Base-by-base conservation (phyloP, 1,284 basidiomycete species). In the Marasmius oreades region DNA sequence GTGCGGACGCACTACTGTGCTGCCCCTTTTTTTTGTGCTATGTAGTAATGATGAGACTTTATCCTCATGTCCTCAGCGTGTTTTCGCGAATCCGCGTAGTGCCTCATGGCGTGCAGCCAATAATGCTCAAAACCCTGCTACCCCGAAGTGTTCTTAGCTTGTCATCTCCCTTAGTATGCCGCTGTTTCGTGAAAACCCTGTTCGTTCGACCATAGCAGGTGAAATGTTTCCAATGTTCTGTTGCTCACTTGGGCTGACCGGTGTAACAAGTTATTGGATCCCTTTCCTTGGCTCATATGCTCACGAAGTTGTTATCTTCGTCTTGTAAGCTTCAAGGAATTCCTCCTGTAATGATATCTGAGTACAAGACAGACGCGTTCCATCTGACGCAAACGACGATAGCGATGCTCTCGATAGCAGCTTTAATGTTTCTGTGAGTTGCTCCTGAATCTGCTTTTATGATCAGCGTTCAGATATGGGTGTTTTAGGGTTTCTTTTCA, bases 381-480 rank as follows among this genome's bases (percentile, higher is more conserved):
- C 85, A 85, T 61, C 64, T 89, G 63, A 84, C 84, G 54, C 89
- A 91, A 68, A 85, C 84, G n/a, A 79, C 81, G 1, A 81, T 91
- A 37, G 85, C 88, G 8, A 76, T 85, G 51, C 71, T 90, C 16
- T 82, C 84, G 20, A 78, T 90, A 23, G 75, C 77, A 26, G 77
- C 78, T 7, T 66, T 91, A 58, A 78, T 87, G 63, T 73, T 83
- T 63, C 70, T 90, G 88, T 89, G 61, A 73, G 86, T 48, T 55
- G 12, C 24, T 22, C 12, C 43, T 52, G 11, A 12, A 10, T 50
- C 43, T 59, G 53, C 34, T 43, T 44, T 36, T 43, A 54, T n/a
- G 23, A 18, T 53, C 54, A 36, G n/a, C n/a, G n/a, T n/a, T 33
- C 55, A 56, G 53, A 64, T 59, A 53, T 53, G 33, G 53, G 6